These are phyloP conservation scores for Triticum aestivum DNA, from an alignment of 176 grass and related monocot genomes.

Conservation along the genomic window IWGSC_CS_RefSeq_v2.1 NC_057807.1:572369612-572370111, in stretches of 20 bases:
- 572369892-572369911: not conserved
- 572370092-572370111: not conserved
- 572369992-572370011: no score
- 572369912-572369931: not conserved
- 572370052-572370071: no score
- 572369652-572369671: not conserved
- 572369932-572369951: not conserved
- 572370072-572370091: not conserved
- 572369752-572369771: not conserved
- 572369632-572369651: not conserved
- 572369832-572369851: not conserved
- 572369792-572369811: not conserved
- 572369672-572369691: not conserved
- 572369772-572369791: not conserved
- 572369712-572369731: not conserved
- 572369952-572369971: not conserved
- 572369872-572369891: not conserved
- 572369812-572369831: not conserved
- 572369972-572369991: no score
- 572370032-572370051: no score
- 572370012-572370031: no score
- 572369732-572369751: not conserved
- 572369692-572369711: not conserved
- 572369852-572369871: not conserved
- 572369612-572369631: not conserved